These are phyloP conservation scores for Bolboschoenoplectus hybrid DNA, from an alignment of 202 grass and related monocot species.

Conservation along the genomic window DNA sequence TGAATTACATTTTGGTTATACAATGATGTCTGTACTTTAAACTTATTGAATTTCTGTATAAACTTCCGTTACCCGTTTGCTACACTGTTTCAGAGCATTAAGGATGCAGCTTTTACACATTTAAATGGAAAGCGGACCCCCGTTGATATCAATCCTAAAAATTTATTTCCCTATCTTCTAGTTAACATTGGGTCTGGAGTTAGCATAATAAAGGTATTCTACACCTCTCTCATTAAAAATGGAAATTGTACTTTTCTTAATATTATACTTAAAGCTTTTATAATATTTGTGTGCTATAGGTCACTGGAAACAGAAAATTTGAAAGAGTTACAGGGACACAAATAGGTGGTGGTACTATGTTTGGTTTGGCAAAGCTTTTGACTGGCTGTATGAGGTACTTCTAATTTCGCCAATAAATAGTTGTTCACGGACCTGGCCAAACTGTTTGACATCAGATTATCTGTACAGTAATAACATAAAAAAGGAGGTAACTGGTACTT, in stretches of 20 bases:
- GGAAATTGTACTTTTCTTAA: not conserved
- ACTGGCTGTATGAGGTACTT: slow-evolving; percentile 81
- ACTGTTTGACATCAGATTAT: not conserved
- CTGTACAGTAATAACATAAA: slow-evolving; percentile 10
- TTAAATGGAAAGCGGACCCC: slow-evolving; percentile 72
- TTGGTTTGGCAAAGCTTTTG: slow-evolving; percentile 96
- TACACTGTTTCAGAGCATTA: slow-evolving; percentile 65
- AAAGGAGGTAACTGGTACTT: not conserved
- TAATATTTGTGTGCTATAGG: slow-evolving; percentile 58
- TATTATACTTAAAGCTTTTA: slow-evolving; percentile 6
- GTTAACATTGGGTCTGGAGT: slow-evolving; percentile 97
- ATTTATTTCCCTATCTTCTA: slow-evolving; percentile 92
- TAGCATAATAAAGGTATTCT: slow-evolving; percentile 90
- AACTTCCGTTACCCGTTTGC: slow-evolving; percentile 37
- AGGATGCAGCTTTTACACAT: slow-evolving; percentile 84
- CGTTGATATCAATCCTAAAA: slow-evolving; percentile 66
- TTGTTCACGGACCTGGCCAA: slow-evolving; percentile 21
- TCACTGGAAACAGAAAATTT: slow-evolving; percentile 80
- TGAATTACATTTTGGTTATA: slow-evolving; percentile 28
- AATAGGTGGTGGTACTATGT: slow-evolving; percentile 93
- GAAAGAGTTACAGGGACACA: slow-evolving; percentile 97
- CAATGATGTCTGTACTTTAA: not conserved
- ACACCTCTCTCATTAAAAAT: slow-evolving; percentile 41
- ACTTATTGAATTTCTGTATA: slow-evolving; percentile 22
- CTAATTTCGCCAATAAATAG: not conserved